Evolutionary conservation across 805 yeast genomes (phyloP), one percentile per base, ranked within the genome.

Genomic region (Clavispora vitiphila): DNA sequence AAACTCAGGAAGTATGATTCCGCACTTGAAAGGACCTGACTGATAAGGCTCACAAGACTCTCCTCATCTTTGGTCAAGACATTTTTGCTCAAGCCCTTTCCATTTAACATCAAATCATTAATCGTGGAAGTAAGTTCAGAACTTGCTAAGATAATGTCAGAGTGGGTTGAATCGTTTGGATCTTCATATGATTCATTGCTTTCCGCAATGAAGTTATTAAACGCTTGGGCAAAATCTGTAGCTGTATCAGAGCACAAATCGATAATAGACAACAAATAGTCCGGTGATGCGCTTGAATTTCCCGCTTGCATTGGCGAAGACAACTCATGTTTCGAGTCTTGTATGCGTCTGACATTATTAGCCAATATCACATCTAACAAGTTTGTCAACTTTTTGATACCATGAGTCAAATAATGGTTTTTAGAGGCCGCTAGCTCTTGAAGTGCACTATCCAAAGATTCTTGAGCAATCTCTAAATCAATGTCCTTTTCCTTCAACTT

Each of bases 291-390:
- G 57, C 80, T 81, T 50, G 80, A 78, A 57, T 85, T 86, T 41
- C 93, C 93, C 4, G 88, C 86, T 61, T 84, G 87, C 78, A 83
- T 77, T 23, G 93, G 86, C 4, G 90, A 82, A 41, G 80, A 82
- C 46, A 86, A 67, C 53, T 82, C 88, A 54, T 77, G 82, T 31
- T 76, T 66, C 0, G 84, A 65, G 49, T 84, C 87, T 62, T 88
- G 95, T 40, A 88, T 73, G 39, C 88, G 71, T 46, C 80, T 79
- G 21, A 84, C 77, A 35, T 86, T 87, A 49, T 85, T 76, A 18
- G 69, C 71, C 46, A 88, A 67, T 37, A 87, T 76, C 8, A 90
- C 80, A 58, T 88, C 96, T 43, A 87, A 73, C 23, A 80, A 69
- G 23, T 61, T 55, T 22, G 70, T 59, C 39, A 84, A 60, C 51